Base-by-base conservation (phyloP, 495 filamentous ascomycete genomes). In the Penicillium samsonianum region DNA sequence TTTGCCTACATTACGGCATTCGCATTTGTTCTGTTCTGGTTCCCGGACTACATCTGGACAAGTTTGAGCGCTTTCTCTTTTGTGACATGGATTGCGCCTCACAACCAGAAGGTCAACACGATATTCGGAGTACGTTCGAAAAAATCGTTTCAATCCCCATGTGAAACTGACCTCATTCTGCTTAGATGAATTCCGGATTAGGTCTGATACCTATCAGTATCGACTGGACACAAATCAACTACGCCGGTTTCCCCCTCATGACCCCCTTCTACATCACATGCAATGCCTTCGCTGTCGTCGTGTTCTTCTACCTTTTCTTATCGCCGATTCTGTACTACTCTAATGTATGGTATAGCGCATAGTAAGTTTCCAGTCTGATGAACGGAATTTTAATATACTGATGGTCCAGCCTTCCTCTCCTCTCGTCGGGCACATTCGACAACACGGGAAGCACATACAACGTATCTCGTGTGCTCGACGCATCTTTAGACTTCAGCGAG, bases 161-260 rank as follows among this genome's bases (percentile, higher is more conserved):
- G 85, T 90, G 62, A 80, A 82, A 0, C 87, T 87, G 3, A 75
- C 86, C 23, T 5, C 14, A 1, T n/a, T 20, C 11, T 47, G 88
- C 86, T 63, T 84, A 90, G 46, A 86, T 90, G 30, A 75, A 83
- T 28, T 91, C 90, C 5, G 90, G 90, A 26, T 71, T 93, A 35
- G 90, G 90, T 0, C 66, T 93, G 16, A 87, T 92, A 57, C 90
- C 90, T 11, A 64, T 93, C 57, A 92, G 88, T 0, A 90, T 93
- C 59, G 90, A 93, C 73, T 68, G 65, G 65, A 80, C 84, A 76
- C 7, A 81, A 75, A 54, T 68, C 65, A 26, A 82, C 80, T 28
- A 67, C 28, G 65, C 65, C 0, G 84, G 84, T 1, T 55, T 82
- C 20, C 83, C 81, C 2, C 50, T 87, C 22, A 59, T 82, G 50